phyloP scores from a whole-genome alignment of 2,329 filamentous ascomycete species.

The Colletotrichum zoysiae region DNA sequence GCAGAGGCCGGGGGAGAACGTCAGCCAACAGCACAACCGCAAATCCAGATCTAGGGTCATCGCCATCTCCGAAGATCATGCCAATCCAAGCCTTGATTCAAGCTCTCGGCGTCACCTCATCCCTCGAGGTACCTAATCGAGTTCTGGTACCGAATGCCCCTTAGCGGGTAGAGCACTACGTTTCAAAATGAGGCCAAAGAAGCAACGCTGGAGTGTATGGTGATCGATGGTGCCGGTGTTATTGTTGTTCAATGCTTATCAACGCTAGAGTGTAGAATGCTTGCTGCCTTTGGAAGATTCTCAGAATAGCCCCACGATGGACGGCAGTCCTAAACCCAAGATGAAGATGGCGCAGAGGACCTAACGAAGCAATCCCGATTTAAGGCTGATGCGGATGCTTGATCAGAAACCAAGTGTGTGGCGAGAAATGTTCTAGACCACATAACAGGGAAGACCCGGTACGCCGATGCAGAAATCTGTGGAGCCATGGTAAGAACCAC shows the following conservation, averaged over 20 bases:
- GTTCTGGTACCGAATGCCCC: background rate
- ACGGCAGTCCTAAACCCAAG: background rate
- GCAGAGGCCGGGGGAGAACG: background rate
- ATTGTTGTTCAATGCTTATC: background rate
- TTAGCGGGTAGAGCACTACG: slow-evolving; percentile 13
- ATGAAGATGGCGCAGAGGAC: background rate
- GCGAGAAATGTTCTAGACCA: slow-evolving; percentile 28
- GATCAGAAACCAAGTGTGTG: background rate
- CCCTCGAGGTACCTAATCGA: background rate
- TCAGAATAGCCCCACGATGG: background rate
- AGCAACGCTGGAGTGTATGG: background rate
- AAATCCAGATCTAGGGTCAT: background rate
- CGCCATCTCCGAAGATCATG: background rate
- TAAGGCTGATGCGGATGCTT: slow-evolving; percentile 32
- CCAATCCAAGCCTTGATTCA: background rate
- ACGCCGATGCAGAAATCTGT: slow-evolving; percentile 4
- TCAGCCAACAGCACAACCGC: background rate
- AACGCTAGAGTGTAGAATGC: background rate
- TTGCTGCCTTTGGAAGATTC: background rate
- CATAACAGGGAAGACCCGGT: background rate
- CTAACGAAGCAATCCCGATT: background rate
- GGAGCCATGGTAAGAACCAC: background rate
- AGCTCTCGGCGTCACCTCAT: slow-evolving; percentile 19
- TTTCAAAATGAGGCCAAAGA: slow-evolving; percentile 23
- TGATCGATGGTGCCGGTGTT: background rate